These are phyloP conservation scores for Phanerochaete carnosa DNA, from an alignment of 768 basidiomycete species.

Conservation along the genomic window DNA sequence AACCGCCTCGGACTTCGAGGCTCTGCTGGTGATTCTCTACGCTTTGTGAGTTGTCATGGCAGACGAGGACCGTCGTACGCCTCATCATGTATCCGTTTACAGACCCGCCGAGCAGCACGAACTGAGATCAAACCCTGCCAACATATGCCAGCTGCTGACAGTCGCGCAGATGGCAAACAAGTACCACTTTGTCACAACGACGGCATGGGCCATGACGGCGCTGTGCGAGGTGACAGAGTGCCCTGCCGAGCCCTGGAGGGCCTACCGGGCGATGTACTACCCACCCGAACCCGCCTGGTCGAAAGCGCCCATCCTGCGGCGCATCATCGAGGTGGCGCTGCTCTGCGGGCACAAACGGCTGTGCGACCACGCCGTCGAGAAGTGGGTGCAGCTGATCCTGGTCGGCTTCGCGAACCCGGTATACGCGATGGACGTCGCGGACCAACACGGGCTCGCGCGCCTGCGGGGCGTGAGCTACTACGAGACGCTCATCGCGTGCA, in stretches of 20 bases:
- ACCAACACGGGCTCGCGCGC: slow-evolving; percentile 21
- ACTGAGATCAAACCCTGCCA: slow-evolving; percentile 25
- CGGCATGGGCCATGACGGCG: slow-evolving; percentile 34
- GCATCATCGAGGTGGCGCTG: slow-evolving; percentile 34
- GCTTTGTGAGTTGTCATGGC: slow-evolving; percentile 35
- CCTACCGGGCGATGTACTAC: background rate
- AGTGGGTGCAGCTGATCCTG: slow-evolving; percentile 34
- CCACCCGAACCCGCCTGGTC: slow-evolving; percentile 22
- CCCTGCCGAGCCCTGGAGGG: slow-evolving; percentile 12
- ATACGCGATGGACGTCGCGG: slow-evolving; percentile 31
- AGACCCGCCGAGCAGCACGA: slow-evolving; percentile 23
- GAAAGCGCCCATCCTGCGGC: slow-evolving; percentile 28
- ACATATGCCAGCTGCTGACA: slow-evolving; percentile 34
- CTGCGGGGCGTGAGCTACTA: slow-evolving; percentile 35
- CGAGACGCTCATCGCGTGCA: slow-evolving; percentile 8
- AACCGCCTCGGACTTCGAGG: slow-evolving; percentile 46
- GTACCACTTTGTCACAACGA: slow-evolving; percentile 35
- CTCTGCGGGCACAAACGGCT: slow-evolving; percentile 26
- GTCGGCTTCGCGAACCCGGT: slow-evolving; percentile 26
- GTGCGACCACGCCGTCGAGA: slow-evolving; percentile 23
- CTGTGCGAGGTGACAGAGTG: slow-evolving; percentile 24
- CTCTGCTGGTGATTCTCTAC: slow-evolving; percentile 51
- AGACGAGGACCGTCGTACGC: background rate
- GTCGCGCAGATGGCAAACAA: slow-evolving; percentile 39
- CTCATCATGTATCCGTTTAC: background rate